A percentile compares a stretch with the other conserved stretches of the same genome.
phyloP scores from a whole-genome alignment of 768 basidiomycete genomes.

The Panaeolus papilionaceus region DNA sequence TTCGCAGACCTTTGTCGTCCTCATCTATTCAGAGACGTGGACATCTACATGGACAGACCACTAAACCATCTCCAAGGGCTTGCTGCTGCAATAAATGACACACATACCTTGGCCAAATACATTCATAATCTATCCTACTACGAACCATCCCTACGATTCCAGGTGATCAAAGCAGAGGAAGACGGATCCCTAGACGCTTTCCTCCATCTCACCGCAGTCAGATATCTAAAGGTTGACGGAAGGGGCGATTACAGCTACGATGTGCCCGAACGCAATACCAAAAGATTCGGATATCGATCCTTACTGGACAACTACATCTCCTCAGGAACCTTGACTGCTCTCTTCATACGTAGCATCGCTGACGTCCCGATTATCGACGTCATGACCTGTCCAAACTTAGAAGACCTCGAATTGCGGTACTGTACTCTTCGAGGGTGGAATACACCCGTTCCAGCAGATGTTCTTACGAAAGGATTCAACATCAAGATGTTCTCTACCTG shows the following conservation, averaged over 20 bases:
- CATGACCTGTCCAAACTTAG: not conserved
- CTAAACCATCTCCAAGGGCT: not conserved
- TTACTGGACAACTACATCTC: not conserved
- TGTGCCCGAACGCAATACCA: not conserved
- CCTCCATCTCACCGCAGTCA: not conserved
- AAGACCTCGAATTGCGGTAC: not conserved
- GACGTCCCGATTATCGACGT: not conserved
- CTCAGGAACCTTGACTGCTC: not conserved
- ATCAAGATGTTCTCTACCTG: not conserved
- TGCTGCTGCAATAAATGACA: not conserved
- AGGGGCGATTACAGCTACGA: not conserved
- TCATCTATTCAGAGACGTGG: not conserved
- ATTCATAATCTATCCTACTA: not conserved
- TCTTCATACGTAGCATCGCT: not conserved
- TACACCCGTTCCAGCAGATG: not conserved
- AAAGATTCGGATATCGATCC: not conserved
- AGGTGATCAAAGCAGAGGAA: not conserved
- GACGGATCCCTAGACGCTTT: not conserved
- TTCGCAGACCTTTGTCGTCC: not conserved
- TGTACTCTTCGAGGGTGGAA: not conserved
- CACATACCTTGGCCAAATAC: not conserved
- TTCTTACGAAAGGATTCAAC: not conserved
- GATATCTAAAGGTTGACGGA: not conserved
- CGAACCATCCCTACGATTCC: not conserved
- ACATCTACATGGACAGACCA: not conserved